Evolutionary conservation across 352 stramenopile species (phyloP).

Genomic region (Phytophthora macrochlamydospora): DNA sequence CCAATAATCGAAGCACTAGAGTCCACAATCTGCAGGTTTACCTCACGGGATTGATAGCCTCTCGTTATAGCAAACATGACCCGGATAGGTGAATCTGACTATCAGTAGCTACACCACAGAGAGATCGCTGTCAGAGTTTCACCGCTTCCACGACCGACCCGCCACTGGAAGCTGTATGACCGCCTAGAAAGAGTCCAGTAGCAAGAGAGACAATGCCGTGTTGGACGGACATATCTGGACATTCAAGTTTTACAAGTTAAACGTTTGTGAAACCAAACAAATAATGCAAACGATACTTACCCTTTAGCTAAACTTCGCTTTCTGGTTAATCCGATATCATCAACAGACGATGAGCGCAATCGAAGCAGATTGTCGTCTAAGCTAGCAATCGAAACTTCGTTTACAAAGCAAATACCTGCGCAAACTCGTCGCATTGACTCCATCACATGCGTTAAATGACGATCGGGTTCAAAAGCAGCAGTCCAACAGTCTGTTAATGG

Average conservation of each 20-base stretch:
- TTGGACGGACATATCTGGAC: constrained; percentile 3
- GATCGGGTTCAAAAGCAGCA: too few species aligned
- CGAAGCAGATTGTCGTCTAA: constrained; percentile 10
- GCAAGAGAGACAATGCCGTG: constrained; percentile 8
- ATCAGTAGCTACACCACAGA: constrained; percentile 6
- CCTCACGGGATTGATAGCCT: constrained; percentile 14
- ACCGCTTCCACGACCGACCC: constrained; percentile 2
- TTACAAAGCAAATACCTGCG: constrained; percentile 5
- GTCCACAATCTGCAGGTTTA: constrained; percentile 8
- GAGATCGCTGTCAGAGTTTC: constrained; percentile 1
- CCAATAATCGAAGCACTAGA: constrained; percentile 8
- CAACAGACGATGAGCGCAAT: constrained; percentile 1
- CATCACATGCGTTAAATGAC: neutral
- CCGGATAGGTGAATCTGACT: constrained; percentile 8
- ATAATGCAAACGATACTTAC: neutral
- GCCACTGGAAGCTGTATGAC: constrained; percentile 1
- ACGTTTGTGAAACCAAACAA: neutral
- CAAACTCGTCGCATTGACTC: constrained; percentile 2
- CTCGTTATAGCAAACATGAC: constrained; percentile 12
- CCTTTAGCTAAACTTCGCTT: constrained; percentile 8
- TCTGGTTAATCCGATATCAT: constrained; percentile 11
- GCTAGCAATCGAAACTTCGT: constrained; percentile 10
- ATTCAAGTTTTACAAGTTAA: neutral
- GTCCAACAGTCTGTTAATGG: neutral
- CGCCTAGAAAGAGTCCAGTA: constrained; percentile 5